Conservation (phyloP, 2,329 filamentous ascomycete species). For the Nothophaeocryptopus gaeumannii region DNA sequence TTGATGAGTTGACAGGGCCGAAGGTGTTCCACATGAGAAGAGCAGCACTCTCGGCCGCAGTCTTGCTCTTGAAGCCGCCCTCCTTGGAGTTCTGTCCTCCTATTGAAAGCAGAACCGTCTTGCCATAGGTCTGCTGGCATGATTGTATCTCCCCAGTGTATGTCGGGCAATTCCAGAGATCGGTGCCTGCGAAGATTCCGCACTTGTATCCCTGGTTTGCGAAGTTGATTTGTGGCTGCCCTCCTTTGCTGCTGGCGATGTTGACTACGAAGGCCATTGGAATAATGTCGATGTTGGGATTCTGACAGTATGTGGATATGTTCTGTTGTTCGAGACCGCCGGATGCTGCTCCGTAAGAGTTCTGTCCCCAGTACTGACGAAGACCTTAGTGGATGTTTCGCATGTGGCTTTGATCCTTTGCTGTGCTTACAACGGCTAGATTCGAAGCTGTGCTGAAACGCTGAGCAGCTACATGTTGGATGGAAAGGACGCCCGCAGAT, state of each 20-base stretch:
- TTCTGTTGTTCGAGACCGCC: constrained; percentile 52
- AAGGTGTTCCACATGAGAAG: constrained; percentile 68
- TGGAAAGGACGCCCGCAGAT: too few species aligned
- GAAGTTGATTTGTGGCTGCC: constrained; percentile 50
- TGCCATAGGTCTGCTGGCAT: constrained; percentile 62
- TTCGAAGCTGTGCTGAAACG: too few species aligned
- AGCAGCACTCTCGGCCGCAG: constrained; percentile 56
- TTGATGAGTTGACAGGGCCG: constrained; percentile 48
- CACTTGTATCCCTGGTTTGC: constrained; percentile 62
- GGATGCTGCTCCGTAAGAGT: constrained; percentile 53
- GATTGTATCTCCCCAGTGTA: constrained; percentile 61
- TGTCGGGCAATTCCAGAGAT: constrained; percentile 36
- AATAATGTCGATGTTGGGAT: constrained; percentile 56
- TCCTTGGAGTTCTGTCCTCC: constrained; percentile 69
- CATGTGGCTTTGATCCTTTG: too few species aligned
- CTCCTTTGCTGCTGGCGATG: constrained; percentile 31
- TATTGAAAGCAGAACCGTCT: constrained; percentile 70
- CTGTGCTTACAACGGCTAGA: too few species aligned
- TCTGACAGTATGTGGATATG: constrained; percentile 58
- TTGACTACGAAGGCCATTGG: constrained; percentile 61
- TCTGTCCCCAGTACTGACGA: constrained; percentile 44
- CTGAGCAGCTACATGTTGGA: too few species aligned
- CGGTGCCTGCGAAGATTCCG: constrained; percentile 56
- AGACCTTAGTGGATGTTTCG: too few species aligned
- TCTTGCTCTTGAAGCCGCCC: constrained; percentile 59